Percentiles rank a stretch among this genome's conserved stretches.
Evolutionary conservation across 352 stramenopile species (phyloP).

Genomic region (Globisporangium spiculum): DNA sequence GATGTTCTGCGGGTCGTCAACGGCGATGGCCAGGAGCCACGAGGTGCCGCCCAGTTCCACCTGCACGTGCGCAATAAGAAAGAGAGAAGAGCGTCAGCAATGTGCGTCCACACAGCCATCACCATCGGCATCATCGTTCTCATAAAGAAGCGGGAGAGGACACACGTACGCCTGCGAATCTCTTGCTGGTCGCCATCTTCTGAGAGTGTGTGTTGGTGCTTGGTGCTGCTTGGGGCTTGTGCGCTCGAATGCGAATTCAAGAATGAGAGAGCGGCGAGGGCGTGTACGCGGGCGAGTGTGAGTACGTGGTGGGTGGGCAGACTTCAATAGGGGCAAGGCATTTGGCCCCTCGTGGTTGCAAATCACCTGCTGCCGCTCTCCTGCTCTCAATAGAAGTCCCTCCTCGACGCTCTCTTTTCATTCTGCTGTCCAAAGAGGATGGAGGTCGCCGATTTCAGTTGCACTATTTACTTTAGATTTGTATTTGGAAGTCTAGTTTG

Average conservation of each 20-base stretch:
- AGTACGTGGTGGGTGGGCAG: not conserved
- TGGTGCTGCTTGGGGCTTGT: slow-evolving; percentile 13
- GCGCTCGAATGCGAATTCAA: slow-evolving; percentile 8
- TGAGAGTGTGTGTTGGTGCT: slow-evolving; percentile 3
- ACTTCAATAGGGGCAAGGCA: not conserved
- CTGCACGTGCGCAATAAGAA: slow-evolving; percentile 11
- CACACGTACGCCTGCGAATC: slow-evolving; percentile 34
- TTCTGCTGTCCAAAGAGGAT: not conserved
- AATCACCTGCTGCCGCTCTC: slow-evolving; percentile 6
- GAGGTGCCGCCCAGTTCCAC: slow-evolving; percentile 95
- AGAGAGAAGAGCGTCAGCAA: slow-evolving; percentile 3
- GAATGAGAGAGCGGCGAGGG: not conserved
- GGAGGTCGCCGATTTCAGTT: not conserved
- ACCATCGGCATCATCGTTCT: not conserved
- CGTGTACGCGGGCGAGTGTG: no score
- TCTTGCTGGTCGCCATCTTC: slow-evolving; percentile 22
- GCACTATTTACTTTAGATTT: not conserved
- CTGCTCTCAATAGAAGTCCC: slow-evolving; percentile 4
- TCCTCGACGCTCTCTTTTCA: not conserved
- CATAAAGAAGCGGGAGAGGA: not conserved
- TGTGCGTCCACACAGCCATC: not conserved
- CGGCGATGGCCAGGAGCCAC: slow-evolving; percentile 91
- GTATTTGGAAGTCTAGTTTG: not conserved
- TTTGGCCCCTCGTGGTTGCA: not conserved
- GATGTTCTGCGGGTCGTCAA: slow-evolving; percentile 88